Conservation (phyloP, 306 rosid genomes). For the apple (Malus domestica) region ASM211411v1 NC_041796.1:4097501-4098000, state of each 20-base stretch:
- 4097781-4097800: background rate
- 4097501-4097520: slow-evolving; percentile 60
- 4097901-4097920: slow-evolving; percentile 55
- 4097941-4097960: slow-evolving; percentile 64
- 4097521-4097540: slow-evolving; percentile 40
- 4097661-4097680: too few species aligned
- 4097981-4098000: slow-evolving; percentile 11
- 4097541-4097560: slow-evolving; percentile 44
- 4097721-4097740: too few species aligned
- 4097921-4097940: slow-evolving; percentile 35
- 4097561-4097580: slow-evolving; percentile 72
- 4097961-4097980: slow-evolving; percentile 18
- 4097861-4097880: background rate
- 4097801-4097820: background rate
- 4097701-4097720: background rate
- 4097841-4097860: background rate
- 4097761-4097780: too few species aligned
- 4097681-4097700: background rate
- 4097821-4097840: background rate
- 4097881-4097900: slow-evolving; percentile 6
- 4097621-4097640: background rate
- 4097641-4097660: background rate
- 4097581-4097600: slow-evolving; percentile 18
- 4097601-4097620: background rate
- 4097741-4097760: too few species aligned